These are phyloP conservation scores for Phanerochaete carnosa DNA, from an alignment of 768 basidiomycete species.

Conservation along the genomic window DNA sequence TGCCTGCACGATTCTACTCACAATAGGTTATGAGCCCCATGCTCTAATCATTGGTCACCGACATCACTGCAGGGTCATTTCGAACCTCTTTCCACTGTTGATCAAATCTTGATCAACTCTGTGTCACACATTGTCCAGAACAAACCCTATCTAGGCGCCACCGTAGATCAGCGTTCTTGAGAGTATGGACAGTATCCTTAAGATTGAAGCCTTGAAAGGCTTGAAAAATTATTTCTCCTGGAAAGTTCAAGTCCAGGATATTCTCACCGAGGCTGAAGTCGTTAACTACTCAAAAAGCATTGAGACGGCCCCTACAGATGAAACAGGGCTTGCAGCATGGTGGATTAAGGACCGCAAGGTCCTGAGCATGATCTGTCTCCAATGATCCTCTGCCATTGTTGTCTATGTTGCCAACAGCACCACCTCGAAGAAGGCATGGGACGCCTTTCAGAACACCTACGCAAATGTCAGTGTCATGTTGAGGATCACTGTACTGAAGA, in stretches of 20 bases:
- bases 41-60: neutral
- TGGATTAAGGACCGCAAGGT: neutral
- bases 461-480: neutral
- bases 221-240: neutral
- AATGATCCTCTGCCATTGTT: neutral
- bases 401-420: neutral
- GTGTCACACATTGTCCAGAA: neutral
- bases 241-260: neutral
- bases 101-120: neutral
- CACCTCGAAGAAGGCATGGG: neutral
- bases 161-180: neutral
- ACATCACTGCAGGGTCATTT: neutral
- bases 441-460: neutral
- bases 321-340: neutral
- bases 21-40: neutral
- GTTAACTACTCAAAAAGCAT: neutral
- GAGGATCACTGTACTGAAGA: neutral
- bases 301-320: neutral
- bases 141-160: too few species aligned
- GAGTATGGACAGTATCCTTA: neutral
- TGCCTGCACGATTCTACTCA: too few species aligned
- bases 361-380: neutral
- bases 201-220: neutral
- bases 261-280: neutral
- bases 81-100: neutral